Percentiles rank a stretch among this genome's conserved stretches.
Evolutionary conservation across 1,284 basidiomycete species (phyloP).

Genomic region (Rhizoctonia solani): DNA sequence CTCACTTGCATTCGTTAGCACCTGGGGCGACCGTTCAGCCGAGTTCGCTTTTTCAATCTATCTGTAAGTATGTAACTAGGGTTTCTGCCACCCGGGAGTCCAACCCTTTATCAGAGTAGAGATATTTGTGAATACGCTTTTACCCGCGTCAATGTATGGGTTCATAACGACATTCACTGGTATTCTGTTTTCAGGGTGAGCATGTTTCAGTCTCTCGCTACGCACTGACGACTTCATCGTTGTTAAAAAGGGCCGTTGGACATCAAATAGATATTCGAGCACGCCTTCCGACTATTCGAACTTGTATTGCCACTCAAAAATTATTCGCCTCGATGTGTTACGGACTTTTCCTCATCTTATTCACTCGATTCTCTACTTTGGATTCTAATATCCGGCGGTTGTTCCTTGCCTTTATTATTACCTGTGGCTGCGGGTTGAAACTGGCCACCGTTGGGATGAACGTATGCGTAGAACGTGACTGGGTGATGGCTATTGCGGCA

Average conservation of each 20-base stretch:
- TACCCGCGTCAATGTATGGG: slow-evolving; percentile 57
- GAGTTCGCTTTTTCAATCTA: slow-evolving; percentile 56
- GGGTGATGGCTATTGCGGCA: slow-evolving; percentile 51
- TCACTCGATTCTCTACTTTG: slow-evolving; percentile 38
- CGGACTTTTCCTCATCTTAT: slow-evolving; percentile 47
- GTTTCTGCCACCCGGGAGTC: background rate
- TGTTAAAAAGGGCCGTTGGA: slow-evolving; percentile 48
- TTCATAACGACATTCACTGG: slow-evolving; percentile 51
- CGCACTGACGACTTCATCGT: slow-evolving; percentile 41
- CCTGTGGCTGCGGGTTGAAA: slow-evolving; percentile 50
- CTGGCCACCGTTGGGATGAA: slow-evolving; percentile 54
- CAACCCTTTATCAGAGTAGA: slow-evolving; percentile 42
- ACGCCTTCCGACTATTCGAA: slow-evolving; percentile 51
- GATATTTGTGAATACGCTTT: slow-evolving; percentile 54
- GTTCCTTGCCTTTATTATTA: slow-evolving; percentile 50
- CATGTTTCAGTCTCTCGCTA: background rate
- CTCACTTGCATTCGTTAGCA: slow-evolving; percentile 40
- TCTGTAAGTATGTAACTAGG: slow-evolving; percentile 41
- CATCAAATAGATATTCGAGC: slow-evolving; percentile 51
- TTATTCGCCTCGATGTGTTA: slow-evolving; percentile 50
- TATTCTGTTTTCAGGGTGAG: slow-evolving; percentile 42
- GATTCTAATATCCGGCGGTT: slow-evolving; percentile 41
- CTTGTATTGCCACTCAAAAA: slow-evolving; percentile 54
- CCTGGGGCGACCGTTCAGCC: slow-evolving; percentile 52
- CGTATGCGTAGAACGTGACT: slow-evolving; percentile 61